Conservation (phyloP, 2,329 filamentous ascomycete species). For the Achaetomium macrosporum region DNA sequence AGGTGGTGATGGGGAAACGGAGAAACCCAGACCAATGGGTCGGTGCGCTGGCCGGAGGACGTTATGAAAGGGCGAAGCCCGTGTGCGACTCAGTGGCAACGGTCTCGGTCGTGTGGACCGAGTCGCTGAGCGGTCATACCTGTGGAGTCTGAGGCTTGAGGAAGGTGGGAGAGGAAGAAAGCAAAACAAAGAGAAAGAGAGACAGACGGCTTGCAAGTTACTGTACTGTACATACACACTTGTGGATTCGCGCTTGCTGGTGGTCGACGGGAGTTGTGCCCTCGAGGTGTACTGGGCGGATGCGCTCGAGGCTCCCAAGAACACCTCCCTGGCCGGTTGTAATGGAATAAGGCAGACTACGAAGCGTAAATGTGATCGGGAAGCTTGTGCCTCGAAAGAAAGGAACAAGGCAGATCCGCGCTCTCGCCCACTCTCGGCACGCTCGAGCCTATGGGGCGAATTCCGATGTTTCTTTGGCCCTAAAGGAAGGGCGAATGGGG, state of each 20-base stretch:
- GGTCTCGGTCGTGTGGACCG: conserved; percentile 14
- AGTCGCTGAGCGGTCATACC: not conserved
- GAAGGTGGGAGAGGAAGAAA: conserved; percentile 2
- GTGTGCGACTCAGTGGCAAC: conserved; percentile 7
- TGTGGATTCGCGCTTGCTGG: too few species aligned
- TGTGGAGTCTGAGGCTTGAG: conserved; percentile 7
- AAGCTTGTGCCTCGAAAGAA: conserved; percentile 8
- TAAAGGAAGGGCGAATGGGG: conserved; percentile 14
- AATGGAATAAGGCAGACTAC: not conserved
- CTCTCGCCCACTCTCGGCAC: conserved; percentile 10
- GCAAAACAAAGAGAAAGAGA: not conserved
- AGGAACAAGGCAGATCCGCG: conserved; percentile 5
- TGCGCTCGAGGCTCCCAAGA: too few species aligned
- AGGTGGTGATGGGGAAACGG: conserved; percentile 6
- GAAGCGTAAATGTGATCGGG: not conserved
- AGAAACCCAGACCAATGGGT: conserved; percentile 7
- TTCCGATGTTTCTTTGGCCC: not conserved
- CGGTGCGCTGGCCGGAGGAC: conserved; percentile 8
- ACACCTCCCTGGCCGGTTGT: too few species aligned
- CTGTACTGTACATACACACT: too few species aligned
- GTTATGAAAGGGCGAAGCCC: conserved; percentile 11
- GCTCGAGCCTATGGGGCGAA: conserved; percentile 11
- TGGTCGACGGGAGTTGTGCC: too few species aligned
- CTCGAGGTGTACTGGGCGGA: not conserved
- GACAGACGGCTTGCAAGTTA: not conserved